These are phyloP conservation scores for Eutrema heterophyllum DNA, from an alignment of 345 rosid genomes.

Conservation along the genomic window DNA sequence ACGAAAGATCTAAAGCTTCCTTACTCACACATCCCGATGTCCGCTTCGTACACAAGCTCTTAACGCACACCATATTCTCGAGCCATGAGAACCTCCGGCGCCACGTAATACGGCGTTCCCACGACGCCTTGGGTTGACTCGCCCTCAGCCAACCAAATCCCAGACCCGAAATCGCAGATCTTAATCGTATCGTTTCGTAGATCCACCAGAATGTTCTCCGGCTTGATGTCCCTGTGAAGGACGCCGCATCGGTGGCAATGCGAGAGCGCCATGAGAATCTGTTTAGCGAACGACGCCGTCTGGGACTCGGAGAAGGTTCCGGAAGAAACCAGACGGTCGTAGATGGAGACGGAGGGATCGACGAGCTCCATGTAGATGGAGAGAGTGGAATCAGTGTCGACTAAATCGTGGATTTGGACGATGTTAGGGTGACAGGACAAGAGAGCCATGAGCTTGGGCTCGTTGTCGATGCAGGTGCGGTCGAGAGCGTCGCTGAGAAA, in stretches of 20 bases:
- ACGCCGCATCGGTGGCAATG: slow-evolving; percentile 70
- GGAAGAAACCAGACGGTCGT: slow-evolving; percentile 34
- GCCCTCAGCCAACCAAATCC: slow-evolving; percentile 39
- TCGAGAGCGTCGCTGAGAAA: slow-evolving; percentile 50
- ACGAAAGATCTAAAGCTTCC: too few relatives aligned
- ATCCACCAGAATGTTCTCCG: slow-evolving; percentile 67
- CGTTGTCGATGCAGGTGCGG: slow-evolving; percentile 59
- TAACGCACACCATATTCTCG: too few relatives aligned
- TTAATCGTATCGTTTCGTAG: slow-evolving; percentile 35
- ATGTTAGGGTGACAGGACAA: slow-evolving; percentile 59
- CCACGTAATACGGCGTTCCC: slow-evolving; percentile 89
- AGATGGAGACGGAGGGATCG: slow-evolving; percentile 44
- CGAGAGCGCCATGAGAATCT: slow-evolving; percentile 49
- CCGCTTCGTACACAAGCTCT: too few relatives aligned
- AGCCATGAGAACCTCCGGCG: slow-evolving; percentile 77
- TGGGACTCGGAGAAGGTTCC: slow-evolving; percentile 39
- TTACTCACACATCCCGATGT: too few relatives aligned
- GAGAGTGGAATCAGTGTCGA: slow-evolving; percentile 55
- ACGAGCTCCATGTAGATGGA: slow-evolving; percentile 61
- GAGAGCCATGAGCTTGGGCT: slow-evolving; percentile 63
- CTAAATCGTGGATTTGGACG: slow-evolving; percentile 42
- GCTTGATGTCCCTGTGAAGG: slow-evolving; percentile 77
- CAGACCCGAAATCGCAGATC: slow-evolving; percentile 74
- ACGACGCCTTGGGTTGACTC: slow-evolving; percentile 45
- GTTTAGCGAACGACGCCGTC: slow-evolving; percentile 43